Conservation (phyloP, 108 stramenopile genomes). For the Nitzschia sp. region DNA sequence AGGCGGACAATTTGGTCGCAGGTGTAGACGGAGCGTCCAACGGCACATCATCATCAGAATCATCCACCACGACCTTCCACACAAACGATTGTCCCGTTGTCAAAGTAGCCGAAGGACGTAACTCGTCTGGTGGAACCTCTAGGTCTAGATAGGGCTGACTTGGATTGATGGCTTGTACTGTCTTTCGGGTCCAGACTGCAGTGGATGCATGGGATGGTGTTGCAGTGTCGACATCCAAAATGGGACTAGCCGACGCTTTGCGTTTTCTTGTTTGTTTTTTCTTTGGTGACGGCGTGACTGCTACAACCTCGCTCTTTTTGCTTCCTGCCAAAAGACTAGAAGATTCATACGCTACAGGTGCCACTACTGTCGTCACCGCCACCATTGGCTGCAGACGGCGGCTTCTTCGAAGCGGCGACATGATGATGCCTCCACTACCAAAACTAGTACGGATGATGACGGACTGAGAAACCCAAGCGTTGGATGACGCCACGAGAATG, state of each 20-base stretch:
- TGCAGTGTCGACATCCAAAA: too few relatives aligned
- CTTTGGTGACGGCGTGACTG: neutral
- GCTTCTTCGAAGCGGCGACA: neutral
- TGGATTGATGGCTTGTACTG: conserved; percentile 25
- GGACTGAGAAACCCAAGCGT: neutral
- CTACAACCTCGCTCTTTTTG: neutral
- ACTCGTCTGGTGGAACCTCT: conserved; percentile 66
- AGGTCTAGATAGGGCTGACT: conserved; percentile 50
- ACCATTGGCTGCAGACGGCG: neutral
- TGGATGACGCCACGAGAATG: neutral
- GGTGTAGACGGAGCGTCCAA: neutral
- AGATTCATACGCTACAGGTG: neutral
- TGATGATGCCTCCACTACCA: neutral
- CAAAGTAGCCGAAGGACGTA: conserved; percentile 79
- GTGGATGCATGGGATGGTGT: neutral
- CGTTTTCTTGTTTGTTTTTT: neutral
- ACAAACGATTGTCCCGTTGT: conserved; percentile 88
- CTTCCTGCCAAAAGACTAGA: neutral
- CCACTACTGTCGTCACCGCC: neutral
- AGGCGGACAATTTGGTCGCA: too few relatives aligned
- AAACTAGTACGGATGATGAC: neutral
- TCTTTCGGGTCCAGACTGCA: neutral
- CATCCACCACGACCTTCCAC: conserved; percentile 48
- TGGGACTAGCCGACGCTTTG: neutral
- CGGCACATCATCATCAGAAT: neutral